Conservation (phyloP, 2,329 filamentous ascomycete genomes). For the Annulohypoxylon truncatum region DNA sequence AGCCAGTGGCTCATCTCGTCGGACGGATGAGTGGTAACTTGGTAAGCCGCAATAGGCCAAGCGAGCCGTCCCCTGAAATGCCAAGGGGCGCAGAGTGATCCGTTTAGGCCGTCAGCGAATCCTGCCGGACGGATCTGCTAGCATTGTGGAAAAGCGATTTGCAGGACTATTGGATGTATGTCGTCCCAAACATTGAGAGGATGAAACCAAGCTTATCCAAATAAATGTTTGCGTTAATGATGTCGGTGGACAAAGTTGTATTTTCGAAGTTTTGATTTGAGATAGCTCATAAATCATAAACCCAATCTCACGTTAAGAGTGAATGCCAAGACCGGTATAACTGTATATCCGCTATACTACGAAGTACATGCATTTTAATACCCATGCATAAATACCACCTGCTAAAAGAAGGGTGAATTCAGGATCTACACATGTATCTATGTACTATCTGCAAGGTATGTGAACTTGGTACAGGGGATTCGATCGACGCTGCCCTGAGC, state of each 20-base stretch:
- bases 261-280: neutral
- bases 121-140: neutral
- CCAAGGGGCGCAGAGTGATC: slow-evolving; percentile 25
- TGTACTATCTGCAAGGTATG: neutral
- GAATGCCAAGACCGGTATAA: slow-evolving; percentile 2
- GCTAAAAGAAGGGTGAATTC: neutral
- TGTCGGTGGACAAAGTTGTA: slow-evolving; percentile 1
- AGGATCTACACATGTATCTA: too few species aligned
- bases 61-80: slow-evolving; percentile 32
- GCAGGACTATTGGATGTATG: neutral
- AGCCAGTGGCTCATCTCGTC: slow-evolving; percentile 23
- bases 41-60: slow-evolving; percentile 19
- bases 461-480: slow-evolving; percentile 1
- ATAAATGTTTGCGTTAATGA: slow-evolving; percentile 6
- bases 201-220: slow-evolving; percentile 3
- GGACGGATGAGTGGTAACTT: slow-evolving; percentile 10
- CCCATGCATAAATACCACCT: neutral
- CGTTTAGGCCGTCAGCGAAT: slow-evolving; percentile 10
- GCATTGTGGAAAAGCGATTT: neutral
- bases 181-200: neutral
- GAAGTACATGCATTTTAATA: neutral
- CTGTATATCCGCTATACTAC: slow-evolving; percentile 1
- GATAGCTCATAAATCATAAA: neutral
- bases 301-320: neutral
- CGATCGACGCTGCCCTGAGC: neutral